phyloP scores from a whole-genome alignment of 192 early-diverging fungal species.

The Backusella circina region DNA sequence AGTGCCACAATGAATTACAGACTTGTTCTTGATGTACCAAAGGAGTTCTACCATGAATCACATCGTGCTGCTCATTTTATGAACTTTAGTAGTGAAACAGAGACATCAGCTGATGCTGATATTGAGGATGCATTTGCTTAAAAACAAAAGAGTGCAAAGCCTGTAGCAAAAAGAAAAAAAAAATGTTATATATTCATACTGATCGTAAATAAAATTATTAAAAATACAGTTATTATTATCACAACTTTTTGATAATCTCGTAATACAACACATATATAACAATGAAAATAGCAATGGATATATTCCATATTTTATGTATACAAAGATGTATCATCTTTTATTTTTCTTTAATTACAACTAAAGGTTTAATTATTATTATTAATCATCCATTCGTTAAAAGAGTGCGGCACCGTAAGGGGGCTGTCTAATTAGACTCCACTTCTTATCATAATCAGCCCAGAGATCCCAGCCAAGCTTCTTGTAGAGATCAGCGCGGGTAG shows the following conservation, averaged over 20 bases:
- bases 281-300: too few species aligned
- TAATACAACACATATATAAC: too few species aligned
- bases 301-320: background rate
- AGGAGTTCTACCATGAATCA: constrained; percentile 95
- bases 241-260: too few species aligned
- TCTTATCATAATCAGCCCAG: constrained; percentile 66
- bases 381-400: constrained; percentile 34
- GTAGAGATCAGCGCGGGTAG: constrained; percentile 54
- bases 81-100: constrained; percentile 79
- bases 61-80: constrained; percentile 96
- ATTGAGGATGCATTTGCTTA: constrained; percentile 59
- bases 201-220: background rate
- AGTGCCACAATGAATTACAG: constrained; percentile 91
- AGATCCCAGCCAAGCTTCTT: constrained; percentile 62
- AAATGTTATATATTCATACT: background rate
- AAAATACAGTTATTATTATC: background rate
- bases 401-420: constrained; percentile 45
- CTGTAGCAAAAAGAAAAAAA: background rate
- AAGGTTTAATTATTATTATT: background rate
- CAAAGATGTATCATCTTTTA: background rate
- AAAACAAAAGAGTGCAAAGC: background rate
- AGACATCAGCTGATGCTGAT: constrained; percentile 52
- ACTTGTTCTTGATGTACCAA: constrained; percentile 86
- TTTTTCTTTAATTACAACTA: background rate
- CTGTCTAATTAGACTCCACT: constrained; percentile 48